These are phyloP conservation scores for Capsella rubella DNA, from an alignment of 441 rosid species.

Conservation along the genomic window DNA sequence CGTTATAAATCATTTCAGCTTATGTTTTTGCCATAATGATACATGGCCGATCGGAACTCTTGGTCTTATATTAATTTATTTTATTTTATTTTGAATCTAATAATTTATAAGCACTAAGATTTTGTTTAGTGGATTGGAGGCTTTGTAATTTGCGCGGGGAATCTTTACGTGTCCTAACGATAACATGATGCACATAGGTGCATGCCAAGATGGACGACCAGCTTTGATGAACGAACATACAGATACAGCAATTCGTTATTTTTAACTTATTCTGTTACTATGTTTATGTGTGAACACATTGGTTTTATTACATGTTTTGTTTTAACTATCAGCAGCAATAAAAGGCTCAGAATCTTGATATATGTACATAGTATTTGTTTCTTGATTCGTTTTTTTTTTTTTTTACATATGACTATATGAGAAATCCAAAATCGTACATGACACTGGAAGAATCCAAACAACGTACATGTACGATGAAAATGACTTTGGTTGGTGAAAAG, in stretches of 20 bases:
- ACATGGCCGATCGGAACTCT: not conserved
- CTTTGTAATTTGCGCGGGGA: slow-evolving; percentile 37
- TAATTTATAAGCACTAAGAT: too few species aligned
- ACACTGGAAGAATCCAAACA: not conserved
- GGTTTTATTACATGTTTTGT: not conserved
- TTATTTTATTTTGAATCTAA: too few species aligned
- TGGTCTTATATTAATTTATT: not conserved
- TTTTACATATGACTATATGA: not conserved
- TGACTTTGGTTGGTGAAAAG: not conserved
- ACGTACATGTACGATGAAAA: not conserved
- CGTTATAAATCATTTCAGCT: not conserved
- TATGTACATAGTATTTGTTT: not conserved
- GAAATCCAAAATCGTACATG: too few species aligned
- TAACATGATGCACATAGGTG: not conserved
- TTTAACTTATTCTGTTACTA: not conserved
- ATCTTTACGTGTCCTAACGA: slow-evolving; percentile 34
- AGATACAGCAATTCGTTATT: not conserved
- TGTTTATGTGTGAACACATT: not conserved
- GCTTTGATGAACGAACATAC: not conserved
- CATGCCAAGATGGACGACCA: slow-evolving; percentile 22
- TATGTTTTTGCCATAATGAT: not conserved
- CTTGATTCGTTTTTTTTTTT: not conserved
- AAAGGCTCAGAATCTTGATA: not conserved
- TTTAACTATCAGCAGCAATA: not conserved
- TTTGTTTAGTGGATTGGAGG: slow-evolving; percentile 11